Base-by-base conservation (phyloP, 1,284 basidiomycete genomes). In the Tylopilus orsonianus region DNA sequence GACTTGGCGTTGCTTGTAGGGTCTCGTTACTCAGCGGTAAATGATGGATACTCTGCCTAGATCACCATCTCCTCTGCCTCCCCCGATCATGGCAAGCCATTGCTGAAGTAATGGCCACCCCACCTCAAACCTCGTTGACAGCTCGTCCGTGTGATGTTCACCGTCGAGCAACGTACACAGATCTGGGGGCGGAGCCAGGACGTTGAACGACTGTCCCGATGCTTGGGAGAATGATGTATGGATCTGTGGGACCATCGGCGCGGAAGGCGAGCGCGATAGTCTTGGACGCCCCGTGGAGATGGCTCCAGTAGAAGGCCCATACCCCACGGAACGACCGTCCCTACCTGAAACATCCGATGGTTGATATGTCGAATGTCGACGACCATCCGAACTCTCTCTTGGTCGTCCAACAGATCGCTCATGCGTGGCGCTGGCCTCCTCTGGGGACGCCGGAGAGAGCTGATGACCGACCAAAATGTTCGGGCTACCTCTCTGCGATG, bases 101-200 rank as follows among this genome's bases (percentile, higher is more conserved):
- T 79, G 78, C 61, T 92, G 84, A 45, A 97, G 72, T 52, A 87
- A 72, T 5, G 84, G 81, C 93, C 93, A 96, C 5, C 88, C 86
- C 46, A 87, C 82, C 55, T 90, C 84, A 59, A 93, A 93, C 42
- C 65, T 75, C 16, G 90, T 87, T 52, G 89, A 90, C 40, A 97
- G 72, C 68, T 97, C 93, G 66, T 97, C 95, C 2, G 92, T 87
- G 66, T 94, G 89, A 68, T 93, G 93, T 49, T 87, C 85, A 4
- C 93, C 94, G 60, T 97, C 87, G 10, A 97, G 73, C 48, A 90
- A 68, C 5, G 74, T 58, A 19, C 81, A 61, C 32, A 97, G 61
- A 22, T 84, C 85, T 5, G 71, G 68, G 13, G 85, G 85, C 29
- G 69, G 55, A 1, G 57, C 41, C 2, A 61, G 48, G 14, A 49